Percentiles rank a stretch among this genome's conserved stretches.
Evolutionary conservation across 169 alveolate genomes (phyloP).

Genomic region (Plasmodium fragile): DNA sequence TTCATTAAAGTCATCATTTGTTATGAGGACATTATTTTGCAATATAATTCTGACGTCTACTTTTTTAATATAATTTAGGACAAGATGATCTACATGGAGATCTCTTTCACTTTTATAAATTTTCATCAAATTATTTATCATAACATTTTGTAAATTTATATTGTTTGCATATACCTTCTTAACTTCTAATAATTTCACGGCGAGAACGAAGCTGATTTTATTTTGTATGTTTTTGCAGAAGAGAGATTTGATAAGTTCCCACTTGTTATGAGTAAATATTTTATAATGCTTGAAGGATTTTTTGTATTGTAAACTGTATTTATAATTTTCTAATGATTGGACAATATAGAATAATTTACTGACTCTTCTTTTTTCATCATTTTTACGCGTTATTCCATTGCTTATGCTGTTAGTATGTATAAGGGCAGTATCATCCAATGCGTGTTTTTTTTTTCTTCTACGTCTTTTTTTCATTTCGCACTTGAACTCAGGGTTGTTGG

Average conservation of each 20-base stretch:
- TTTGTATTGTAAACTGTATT: conserved; percentile 51
- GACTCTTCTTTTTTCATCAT: conserved; percentile 33
- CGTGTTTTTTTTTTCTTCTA: background rate
- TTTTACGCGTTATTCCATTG: background rate
- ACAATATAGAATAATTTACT: conserved; percentile 23
- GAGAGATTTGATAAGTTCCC: conserved; percentile 25
- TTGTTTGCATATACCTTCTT: conserved; percentile 45
- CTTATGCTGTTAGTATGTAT: background rate
- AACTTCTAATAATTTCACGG: conserved; percentile 54
- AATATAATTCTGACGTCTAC: conserved; percentile 57
- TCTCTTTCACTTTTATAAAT: conserved; percentile 64
- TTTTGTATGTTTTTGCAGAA: conserved; percentile 61
- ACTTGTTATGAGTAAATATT: conserved; percentile 28
- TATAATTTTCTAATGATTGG: conserved; percentile 51
- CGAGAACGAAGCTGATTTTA: conserved; percentile 52
- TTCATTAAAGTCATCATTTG: conserved; percentile 39
- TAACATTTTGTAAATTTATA: conserved; percentile 43
- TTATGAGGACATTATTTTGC: conserved; percentile 49
- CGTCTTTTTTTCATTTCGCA: background rate
- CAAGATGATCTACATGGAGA: conserved; percentile 30
- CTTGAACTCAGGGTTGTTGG: background rate
- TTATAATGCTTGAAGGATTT: conserved; percentile 41
- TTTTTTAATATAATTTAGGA: conserved; percentile 38
- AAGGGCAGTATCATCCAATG: background rate
- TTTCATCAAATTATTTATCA: conserved; percentile 69